phyloP scores from a whole-genome alignment of 148 eudicot species.

The Amaranthus cruentus region DNA sequence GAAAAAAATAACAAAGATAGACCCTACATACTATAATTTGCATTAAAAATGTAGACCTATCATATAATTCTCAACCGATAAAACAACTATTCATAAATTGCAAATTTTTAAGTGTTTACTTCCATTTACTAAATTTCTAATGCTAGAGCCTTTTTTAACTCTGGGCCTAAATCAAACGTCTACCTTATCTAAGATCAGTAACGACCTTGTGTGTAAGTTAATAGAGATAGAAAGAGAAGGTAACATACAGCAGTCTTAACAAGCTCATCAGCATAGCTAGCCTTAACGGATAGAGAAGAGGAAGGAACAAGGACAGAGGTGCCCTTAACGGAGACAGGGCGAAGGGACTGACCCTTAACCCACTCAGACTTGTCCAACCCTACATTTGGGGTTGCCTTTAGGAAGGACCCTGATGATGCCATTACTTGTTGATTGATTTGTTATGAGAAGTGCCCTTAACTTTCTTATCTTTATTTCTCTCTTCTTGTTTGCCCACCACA shows the following conservation, averaged over 20 bases:
- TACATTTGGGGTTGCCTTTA: too few species aligned
- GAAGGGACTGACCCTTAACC: constrained; percentile 68
- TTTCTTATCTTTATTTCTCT: constrained; percentile 11
- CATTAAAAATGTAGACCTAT: too few species aligned
- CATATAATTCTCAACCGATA: too few species aligned
- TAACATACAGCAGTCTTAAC: constrained; percentile 76
- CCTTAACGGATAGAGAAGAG: constrained; percentile 40
- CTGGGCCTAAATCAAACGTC: too few species aligned
- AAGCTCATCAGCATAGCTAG: constrained; percentile 83
- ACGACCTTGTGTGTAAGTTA: not conserved
- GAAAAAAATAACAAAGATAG: too few species aligned
- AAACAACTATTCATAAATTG: too few species aligned
- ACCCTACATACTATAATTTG: too few species aligned
- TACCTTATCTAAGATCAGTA: too few species aligned
- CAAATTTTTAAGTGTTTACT: too few species aligned
- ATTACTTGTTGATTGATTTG: constrained; percentile 20
- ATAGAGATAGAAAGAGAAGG: not conserved
- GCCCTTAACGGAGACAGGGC: constrained; percentile 44
- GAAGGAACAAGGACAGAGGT: constrained; percentile 33
- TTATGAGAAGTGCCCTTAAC: constrained; percentile 5
- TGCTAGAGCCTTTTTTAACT: too few species aligned
- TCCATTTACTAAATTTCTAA: too few species aligned
- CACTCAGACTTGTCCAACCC: constrained; percentile 78
- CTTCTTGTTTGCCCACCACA: constrained; percentile 7
- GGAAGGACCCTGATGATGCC: constrained; percentile 33